phyloP scores from a whole-genome alignment of 2,329 filamentous ascomycete species.

The Exophiala viscosa region DNA sequence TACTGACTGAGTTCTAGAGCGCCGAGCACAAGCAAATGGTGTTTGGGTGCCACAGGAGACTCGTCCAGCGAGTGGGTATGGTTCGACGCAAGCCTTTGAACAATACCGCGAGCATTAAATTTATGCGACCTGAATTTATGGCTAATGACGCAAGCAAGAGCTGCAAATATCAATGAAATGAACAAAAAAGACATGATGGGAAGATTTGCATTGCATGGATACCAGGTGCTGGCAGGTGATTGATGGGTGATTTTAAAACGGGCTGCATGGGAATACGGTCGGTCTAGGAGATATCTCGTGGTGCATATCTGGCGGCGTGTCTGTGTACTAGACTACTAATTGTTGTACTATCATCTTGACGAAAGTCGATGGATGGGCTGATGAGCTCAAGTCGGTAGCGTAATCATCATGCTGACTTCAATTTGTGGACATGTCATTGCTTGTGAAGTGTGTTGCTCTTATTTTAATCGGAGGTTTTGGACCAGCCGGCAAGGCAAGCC shows the following conservation, averaged over 20 bases:
- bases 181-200: background rate
- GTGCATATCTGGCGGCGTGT: background rate
- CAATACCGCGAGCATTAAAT: constrained; percentile 13
- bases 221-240: no score
- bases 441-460: no score
- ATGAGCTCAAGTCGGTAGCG: background rate
- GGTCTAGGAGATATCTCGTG: no score
- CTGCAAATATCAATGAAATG: background rate
- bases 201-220: no score
- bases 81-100: constrained; percentile 10
- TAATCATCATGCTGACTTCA: no score
- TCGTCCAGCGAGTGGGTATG: constrained; percentile 9
- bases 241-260: no score
- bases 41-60: constrained; percentile 15
- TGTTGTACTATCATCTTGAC: background rate
- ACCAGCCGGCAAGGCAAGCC: no score
- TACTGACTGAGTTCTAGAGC: constrained; percentile 15
- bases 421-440: no score
- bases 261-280: no score
- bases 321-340: background rate
- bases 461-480: no score
- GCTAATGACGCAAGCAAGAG: background rate
- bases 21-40: constrained; percentile 19
- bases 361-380: background rate
- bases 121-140: background rate